Evolutionary conservation across 352 stramenopile species (phyloP).

Genomic region (Phytophthora chlamydospora): DNA sequence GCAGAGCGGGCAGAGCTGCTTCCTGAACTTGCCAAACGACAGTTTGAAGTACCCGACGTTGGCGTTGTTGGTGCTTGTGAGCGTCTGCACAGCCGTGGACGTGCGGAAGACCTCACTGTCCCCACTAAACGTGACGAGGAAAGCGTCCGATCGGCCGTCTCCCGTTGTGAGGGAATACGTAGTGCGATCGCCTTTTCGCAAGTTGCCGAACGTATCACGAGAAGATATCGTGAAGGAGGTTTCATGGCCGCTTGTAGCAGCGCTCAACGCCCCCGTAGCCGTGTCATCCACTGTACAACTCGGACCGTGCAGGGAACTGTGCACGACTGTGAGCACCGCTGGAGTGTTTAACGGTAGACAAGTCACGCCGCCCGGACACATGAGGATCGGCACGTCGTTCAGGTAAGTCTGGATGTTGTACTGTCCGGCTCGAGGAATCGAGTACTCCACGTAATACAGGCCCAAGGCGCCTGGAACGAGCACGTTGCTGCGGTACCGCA

Average conservation of each 20-base stretch:
- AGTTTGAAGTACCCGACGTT: conserved; percentile 69
- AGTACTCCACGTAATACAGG: conserved; percentile 94
- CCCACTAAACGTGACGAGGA: conserved; percentile 87
- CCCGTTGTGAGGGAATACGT: conserved; percentile 72
- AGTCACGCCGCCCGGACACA: conserved; percentile 75
- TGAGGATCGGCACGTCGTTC: conserved; percentile 87
- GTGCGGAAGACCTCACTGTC: conserved; percentile 74
- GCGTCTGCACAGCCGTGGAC: conserved; percentile 89
- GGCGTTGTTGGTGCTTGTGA: conserved; percentile 38
- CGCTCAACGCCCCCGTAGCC: conserved; percentile 65
- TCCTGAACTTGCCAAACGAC: conserved; percentile 68
- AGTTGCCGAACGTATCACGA: conserved; percentile 94
- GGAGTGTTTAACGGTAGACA: conserved; percentile 59
- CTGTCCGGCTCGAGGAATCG: conserved; percentile 85
- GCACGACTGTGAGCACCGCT: conserved; percentile 87
- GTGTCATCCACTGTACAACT: conserved; percentile 89
- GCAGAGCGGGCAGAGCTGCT: conserved; percentile 59
- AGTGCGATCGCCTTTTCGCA: conserved; percentile 77
- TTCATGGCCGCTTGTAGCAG: conserved; percentile 81
- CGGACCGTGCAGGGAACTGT: conserved; percentile 86
- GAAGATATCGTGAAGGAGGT: conserved; percentile 90
- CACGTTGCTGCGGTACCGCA: conserved; percentile 87
- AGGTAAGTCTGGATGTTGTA: conserved; percentile 90
- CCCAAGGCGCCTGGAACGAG: conserved; percentile 61
- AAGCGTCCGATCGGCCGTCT: conserved; percentile 91